Conservation (phyloP, 2,329 filamentous ascomycete species). For the Coleophoma eucalyptorum region DNA sequence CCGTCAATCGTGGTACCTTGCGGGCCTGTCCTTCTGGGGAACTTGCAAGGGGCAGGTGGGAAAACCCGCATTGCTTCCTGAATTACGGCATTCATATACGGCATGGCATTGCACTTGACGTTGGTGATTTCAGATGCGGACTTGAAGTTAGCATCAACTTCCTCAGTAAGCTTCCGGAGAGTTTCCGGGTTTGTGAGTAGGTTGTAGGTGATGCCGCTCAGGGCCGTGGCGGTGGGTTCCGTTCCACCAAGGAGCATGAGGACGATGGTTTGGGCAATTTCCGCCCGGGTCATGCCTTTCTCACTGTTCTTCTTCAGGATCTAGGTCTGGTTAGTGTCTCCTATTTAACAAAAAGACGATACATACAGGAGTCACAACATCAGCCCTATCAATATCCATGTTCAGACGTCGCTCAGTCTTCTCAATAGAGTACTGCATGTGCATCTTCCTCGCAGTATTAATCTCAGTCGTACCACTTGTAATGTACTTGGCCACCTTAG, state of each 20-base stretch:
- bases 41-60: neutral
- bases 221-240: slow-evolving; percentile 2
- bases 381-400: neutral
- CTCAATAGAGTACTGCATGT: neutral
- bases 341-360: neutral
- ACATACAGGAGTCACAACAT: neutral
- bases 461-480: neutral
- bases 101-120: neutral
- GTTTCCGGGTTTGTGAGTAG: slow-evolving; percentile 1
- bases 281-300: neutral
- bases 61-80: slow-evolving; percentile 9
- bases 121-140: slow-evolving; percentile 1
- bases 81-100: slow-evolving; percentile 32
- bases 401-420: neutral
- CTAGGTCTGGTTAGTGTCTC: no score
- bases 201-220: slow-evolving; percentile 4
- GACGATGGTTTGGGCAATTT: slow-evolving; percentile 1
- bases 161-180: neutral
- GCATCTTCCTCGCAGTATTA: neutral
- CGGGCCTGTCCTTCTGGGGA: slow-evolving; percentile 1
- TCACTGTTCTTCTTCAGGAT: neutral
- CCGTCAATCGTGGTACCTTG: neutral
- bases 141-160: slow-evolving; percentile 3
- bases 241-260: neutral
- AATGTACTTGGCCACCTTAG: neutral